These are phyloP conservation scores for Euphrasia arctica DNA, from an alignment of 305 asterid species.

Conservation along the genomic window DNA sequence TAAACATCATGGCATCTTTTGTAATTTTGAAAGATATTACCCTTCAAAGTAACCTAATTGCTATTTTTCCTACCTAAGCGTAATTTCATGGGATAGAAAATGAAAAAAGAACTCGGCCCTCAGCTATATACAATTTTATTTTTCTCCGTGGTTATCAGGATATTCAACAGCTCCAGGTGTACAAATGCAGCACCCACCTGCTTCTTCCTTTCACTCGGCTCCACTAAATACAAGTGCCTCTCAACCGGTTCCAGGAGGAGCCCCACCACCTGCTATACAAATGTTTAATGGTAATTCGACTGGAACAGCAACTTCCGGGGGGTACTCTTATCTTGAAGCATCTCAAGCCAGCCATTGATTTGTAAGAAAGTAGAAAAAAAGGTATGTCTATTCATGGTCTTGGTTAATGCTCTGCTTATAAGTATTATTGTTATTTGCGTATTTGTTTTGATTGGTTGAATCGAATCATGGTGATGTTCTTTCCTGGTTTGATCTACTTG, in stretches of 20 bases:
- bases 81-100: too few relatives aligned
- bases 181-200: slow-evolving; percentile 38
- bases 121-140: not conserved
- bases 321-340: slow-evolving; percentile 34
- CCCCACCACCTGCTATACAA: slow-evolving; percentile 32
- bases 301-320: slow-evolving; percentile 28
- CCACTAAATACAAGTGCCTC: slow-evolving; percentile 31
- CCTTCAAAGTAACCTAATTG: not conserved
- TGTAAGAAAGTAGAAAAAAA: not conserved
- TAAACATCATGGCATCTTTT: not conserved
- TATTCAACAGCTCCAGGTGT: slow-evolving; percentile 32
- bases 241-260: slow-evolving; percentile 34
- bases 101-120: not conserved
- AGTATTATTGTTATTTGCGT: too few relatives aligned
- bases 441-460: not conserved
- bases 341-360: slow-evolving; percentile 30
- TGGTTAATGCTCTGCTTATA: slow-evolving; percentile 5
- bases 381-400: slow-evolving; percentile 17
- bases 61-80: not conserved
- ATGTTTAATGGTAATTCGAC: slow-evolving; percentile 34
- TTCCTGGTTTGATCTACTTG: not conserved
- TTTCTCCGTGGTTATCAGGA: slow-evolving; percentile 30
- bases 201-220: slow-evolving; percentile 32
- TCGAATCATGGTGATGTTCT: not conserved
- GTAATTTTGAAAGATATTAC: not conserved